Evolutionary conservation across 331 rosid genomes (phyloP).

Genomic region (Rosa hybrid): DNA sequence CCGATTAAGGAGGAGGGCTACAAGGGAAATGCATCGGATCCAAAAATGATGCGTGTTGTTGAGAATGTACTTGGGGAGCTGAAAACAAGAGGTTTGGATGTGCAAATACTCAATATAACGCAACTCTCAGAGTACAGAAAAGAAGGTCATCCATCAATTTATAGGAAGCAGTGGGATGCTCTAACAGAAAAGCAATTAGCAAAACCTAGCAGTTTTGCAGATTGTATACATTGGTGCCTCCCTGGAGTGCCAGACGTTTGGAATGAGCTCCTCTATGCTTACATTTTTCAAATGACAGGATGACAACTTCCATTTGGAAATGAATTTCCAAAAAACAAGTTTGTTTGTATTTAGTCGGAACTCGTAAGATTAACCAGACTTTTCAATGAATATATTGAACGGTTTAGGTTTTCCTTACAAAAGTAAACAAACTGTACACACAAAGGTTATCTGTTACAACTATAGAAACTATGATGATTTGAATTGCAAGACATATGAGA

Average conservation of each 20-base stretch:
- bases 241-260: conserved; percentile 93
- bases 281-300: conserved; percentile 48
- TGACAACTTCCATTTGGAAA: background rate
- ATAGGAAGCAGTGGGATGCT: conserved; percentile 76
- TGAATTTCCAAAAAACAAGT: background rate
- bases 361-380: background rate
- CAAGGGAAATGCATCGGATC: conserved; percentile 60
- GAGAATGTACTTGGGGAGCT: conserved; percentile 52
- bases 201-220: conserved; percentile 70
- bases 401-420: background rate
- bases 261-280: conserved; percentile 79
- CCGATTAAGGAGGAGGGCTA: conserved; percentile 55
- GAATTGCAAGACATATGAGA: background rate
- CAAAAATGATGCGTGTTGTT: conserved; percentile 61
- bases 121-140: conserved; percentile 82
- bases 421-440: background rate
- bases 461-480: background rate
- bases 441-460: background rate
- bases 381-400: background rate
- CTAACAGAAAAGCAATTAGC: conserved; percentile 45
- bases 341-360: background rate
- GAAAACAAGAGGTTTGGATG: conserved; percentile 57
- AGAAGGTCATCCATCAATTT: conserved; percentile 83
- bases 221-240: conserved; percentile 89
- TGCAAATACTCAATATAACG: conserved; percentile 67